phyloP scores from a whole-genome alignment of 169 alveolate genomes.

The Miamiensis avidus region DNA sequence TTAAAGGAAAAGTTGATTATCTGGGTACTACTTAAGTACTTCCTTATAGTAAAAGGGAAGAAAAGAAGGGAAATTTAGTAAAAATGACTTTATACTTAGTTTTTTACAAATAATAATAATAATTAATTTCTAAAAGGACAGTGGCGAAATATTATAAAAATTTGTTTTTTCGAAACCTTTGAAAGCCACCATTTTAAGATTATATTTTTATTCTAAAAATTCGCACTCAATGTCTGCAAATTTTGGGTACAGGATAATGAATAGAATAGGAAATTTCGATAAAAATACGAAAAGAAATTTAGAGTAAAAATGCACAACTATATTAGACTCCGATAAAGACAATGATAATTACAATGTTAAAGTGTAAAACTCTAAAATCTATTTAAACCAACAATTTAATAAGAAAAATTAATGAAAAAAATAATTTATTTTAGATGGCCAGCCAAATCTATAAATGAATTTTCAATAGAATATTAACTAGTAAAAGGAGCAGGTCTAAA shows the following conservation, averaged over 20 bases:
- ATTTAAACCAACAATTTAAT: neutral
- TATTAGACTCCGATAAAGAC: slow-evolving; percentile 24
- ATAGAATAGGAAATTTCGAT: slow-evolving; percentile 30
- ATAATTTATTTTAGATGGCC: neutral
- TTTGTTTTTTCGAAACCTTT: slow-evolving; percentile 39
- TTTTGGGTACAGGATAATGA: slow-evolving; percentile 39
- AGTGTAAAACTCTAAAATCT: slow-evolving; percentile 53
- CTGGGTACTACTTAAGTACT: neutral
- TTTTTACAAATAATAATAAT: too few species aligned
- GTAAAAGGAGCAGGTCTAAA: slow-evolving; percentile 49
- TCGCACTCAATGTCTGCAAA: slow-evolving; percentile 40
- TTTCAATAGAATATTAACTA: slow-evolving; percentile 33
- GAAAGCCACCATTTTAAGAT: slow-evolving; percentile 43
- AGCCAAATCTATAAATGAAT: neutral
- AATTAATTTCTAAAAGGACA: neutral
- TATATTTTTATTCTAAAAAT: slow-evolving; percentile 33
- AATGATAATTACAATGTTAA: slow-evolving; percentile 52
- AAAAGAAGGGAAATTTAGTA: neutral
- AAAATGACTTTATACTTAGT: neutral
- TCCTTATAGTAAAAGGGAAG: neutral
- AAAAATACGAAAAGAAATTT: slow-evolving; percentile 30
- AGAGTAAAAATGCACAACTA: slow-evolving; percentile 25
- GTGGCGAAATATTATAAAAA: slow-evolving; percentile 9
- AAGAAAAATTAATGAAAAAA: neutral
- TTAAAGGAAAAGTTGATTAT: neutral